These are phyloP conservation scores for Beauveria pseudobassiana DNA, from an alignment of 2,329 filamentous ascomycete genomes.

Conservation along the genomic window DNA sequence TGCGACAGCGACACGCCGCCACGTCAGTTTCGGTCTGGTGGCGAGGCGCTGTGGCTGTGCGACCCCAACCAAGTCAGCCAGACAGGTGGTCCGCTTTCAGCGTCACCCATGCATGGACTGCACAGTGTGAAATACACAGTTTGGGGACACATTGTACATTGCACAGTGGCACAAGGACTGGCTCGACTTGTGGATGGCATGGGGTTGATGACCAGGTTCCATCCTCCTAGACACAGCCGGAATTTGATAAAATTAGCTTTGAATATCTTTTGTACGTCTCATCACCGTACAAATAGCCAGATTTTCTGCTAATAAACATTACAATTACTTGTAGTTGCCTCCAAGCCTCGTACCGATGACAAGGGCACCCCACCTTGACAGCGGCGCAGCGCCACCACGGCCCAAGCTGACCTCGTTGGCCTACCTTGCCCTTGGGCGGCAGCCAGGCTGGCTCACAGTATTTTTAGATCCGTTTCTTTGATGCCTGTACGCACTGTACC, in stretches of 20 bases:
- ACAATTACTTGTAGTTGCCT: too few species aligned
- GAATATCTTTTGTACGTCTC: too few species aligned
- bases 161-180: too few species aligned
- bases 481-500: neutral
- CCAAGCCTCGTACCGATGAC: neutral
- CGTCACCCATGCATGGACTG: neutral
- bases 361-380: neutral
- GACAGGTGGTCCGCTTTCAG: neutral
- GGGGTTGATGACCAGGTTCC: too few species aligned
- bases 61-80: neutral
- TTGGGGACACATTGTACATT: too few species aligned
- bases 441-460: neutral
- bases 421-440: neutral
- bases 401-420: slow-evolving; percentile 2
- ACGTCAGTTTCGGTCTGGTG: neutral
- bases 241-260: too few species aligned
- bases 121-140: too few species aligned
- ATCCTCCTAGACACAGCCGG: too few species aligned
- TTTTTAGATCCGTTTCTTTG: neutral
- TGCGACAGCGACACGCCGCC: neutral
- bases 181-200: too few species aligned
- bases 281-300: too few species aligned
- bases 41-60: slow-evolving; percentile 1
- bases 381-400: neutral
- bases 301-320: too few species aligned